phyloP scores from a whole-genome alignment of 2,329 filamentous ascomycete species.

The Fonsecaea nubica region DNA sequence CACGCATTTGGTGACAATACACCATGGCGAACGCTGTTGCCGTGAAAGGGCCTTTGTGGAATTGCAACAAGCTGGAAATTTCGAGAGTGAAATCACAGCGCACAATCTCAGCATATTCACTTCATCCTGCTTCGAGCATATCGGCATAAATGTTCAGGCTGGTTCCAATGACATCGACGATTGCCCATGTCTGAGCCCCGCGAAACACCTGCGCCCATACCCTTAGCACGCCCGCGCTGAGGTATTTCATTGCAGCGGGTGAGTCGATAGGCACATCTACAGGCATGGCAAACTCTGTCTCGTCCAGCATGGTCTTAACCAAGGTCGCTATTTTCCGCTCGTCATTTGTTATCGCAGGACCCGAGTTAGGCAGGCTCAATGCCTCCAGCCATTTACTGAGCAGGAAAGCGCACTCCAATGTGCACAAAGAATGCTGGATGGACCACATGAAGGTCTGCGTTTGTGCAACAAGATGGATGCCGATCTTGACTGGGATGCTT shows the following conservation, averaged over 20 bases:
- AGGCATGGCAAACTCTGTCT: conserved; percentile 43
- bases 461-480: conserved; percentile 49
- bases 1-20: not conserved
- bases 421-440: conserved; percentile 50
- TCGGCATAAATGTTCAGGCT: conserved; percentile 51
- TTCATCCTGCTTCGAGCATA: conserved; percentile 45
- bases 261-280: conserved; percentile 38
- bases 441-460: conserved; percentile 51
- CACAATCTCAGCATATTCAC: not conserved
- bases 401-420: conserved; percentile 49
- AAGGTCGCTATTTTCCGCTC: conserved; percentile 48
- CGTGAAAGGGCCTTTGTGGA: not conserved
- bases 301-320: conserved; percentile 52
- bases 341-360: conserved; percentile 48
- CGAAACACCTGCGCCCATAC: conserved; percentile 53
- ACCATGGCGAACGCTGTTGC: not conserved
- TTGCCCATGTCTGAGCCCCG: conserved; percentile 53
- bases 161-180: conserved; percentile 51
- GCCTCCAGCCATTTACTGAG: conserved; percentile 51
- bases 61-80: not conserved
- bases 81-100: not conserved
- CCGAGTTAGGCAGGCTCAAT: conserved; percentile 43
- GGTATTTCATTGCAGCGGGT: conserved; percentile 44
- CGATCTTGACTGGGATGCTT: conserved; percentile 58
- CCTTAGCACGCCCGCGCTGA: conserved; percentile 50